Evolutionary conservation across 176 grass and related monocot genomes (phyloP), one percentile per base, ranked within the genome.

Genomic region (Rhynchospora pubera): DNA sequence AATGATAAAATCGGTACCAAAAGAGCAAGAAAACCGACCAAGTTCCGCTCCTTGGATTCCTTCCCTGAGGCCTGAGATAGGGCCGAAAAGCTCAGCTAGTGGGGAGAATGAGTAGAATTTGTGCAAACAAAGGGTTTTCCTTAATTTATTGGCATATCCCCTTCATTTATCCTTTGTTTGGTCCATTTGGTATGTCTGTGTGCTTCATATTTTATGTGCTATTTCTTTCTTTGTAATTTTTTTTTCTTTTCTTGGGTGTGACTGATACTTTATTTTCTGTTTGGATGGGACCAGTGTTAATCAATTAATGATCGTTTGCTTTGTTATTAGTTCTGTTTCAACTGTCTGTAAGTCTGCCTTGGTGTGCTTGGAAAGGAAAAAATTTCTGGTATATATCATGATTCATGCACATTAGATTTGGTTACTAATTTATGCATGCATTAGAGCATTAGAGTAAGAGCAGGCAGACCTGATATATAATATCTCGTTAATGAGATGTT

Each of bases 21-120:
- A 73, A 85, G 57, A 65, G 59, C n/a, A 63, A 85, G 83, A 72
- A 85, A 85, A 43, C 56, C 16, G 18, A 19, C 56, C 58, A 85
- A 79, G 66, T 75, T 50, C 62, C 56, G 73, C 12, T 85, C 83
- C 3, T 71, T 85, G 39, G 75, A 85, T 1, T 79, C 73, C 62
- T 67, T 85, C 14, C 44, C 65, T n/a, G 30, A 1, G 18, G 14
- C 44, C 65, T n/a, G 30, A 0, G 18, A 16, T 12, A 9, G 65
- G n/a, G 6, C 32, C 65, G 9, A 9, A 69, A 9, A 69, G 16
- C 65, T 45, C 65, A 7, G 34, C 4, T 65, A 6, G 4, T 14
- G 22, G 11, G 24, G 7, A 46, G 8, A 70, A 18, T 46, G 42
- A 70, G 42, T 70, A 70, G 28, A 65, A 16, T 34, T 15, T 65